Base-by-base conservation (phyloP, 2,329 filamentous ascomycete genomes). In the Colletotrichum camelliae region DNA sequence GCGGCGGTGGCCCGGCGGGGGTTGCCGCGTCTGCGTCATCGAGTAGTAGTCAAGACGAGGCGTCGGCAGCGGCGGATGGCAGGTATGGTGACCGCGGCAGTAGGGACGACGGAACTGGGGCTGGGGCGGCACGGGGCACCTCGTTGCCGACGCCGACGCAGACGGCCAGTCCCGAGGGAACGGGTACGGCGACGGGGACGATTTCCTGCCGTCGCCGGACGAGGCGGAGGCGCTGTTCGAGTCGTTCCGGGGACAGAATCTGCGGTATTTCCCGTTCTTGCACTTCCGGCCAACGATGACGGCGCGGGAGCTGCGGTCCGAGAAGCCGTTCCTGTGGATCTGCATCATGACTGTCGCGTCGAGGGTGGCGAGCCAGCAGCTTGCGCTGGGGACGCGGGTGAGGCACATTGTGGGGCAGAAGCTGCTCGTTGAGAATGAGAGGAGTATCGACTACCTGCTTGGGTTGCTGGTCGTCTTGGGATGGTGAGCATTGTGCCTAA, bases 291-390 rank as follows among this genome's bases (percentile, higher is more conserved):
- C 16, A 1, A 74, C 72, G 5, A 75, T 79, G 18, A 68, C 57
- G 27, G 73, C 81, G 8, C 70, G 67, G 7, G 78, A 80, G 61
- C 72, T 87, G 3, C 82, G 81, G 16, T 67, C 76, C 8, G 77
- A 84, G 16, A 79, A 81, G 60, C 85, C 85, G 1, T 86, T 86
- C 33, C 74, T 85, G 10, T 87, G 85, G 84, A 73, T 84, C 21
- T 82, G 82, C 15, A 82, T 86, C 16, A 85, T 85, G 81, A 80
- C 82, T 1, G 77, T 86, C 7, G 74, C 77, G 1, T 77, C 79
- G 4, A 81, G 77, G 15, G 73, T 70, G 0, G 70, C 76, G 1
- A 64, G 74, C 60, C 79, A 82, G 74, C 82, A 80, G 43, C 77
- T 80, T 24, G 77, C 70, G 27, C 75, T 82, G 52, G 78, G 79